Conservation (phyloP, 768 basidiomycete species). For the Russula emetica region DNA sequence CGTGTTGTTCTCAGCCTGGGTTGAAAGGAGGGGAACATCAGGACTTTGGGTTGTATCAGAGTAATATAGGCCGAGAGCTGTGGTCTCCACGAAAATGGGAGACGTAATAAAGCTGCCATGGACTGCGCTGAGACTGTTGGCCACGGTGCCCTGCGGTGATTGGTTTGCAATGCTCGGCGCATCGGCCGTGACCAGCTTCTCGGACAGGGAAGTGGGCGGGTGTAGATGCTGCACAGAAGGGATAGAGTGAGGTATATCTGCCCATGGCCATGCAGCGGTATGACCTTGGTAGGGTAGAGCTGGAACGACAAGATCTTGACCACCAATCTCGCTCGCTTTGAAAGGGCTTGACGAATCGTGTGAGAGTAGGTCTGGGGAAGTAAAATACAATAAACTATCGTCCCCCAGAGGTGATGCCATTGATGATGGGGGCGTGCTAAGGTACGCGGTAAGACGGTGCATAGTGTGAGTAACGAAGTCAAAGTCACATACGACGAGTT, state of each 20-base stretch:
- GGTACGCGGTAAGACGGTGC: not conserved
- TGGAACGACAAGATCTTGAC: not conserved
- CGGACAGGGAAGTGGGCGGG: not conserved
- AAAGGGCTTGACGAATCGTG: not conserved
- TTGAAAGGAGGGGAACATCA: not conserved
- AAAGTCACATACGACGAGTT: constrained; percentile 6
- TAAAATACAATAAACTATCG: not conserved
- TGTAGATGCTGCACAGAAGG: not conserved
- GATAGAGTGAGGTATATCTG: not conserved
- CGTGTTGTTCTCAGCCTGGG: not conserved
- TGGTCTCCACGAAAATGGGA: not conserved
- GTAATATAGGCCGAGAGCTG: constrained; percentile 15
- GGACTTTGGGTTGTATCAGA: not conserved
- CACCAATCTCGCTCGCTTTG: not conserved
- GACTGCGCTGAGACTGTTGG: not conserved
- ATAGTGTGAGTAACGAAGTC: not conserved
- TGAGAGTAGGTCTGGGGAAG: constrained; percentile 3
- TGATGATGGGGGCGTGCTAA: constrained; percentile 10
- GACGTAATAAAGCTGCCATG: not conserved
- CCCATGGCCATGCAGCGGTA: not conserved
- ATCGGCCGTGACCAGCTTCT: not conserved
- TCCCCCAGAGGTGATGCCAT: constrained; percentile 5
- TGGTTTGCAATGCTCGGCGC: not conserved
- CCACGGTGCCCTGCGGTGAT: not conserved
- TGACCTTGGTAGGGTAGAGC: not conserved